Evolutionary conservation across 106 monocot genomes (phyloP), one percentile per base, ranked within the genome.

Genomic region (Dendrobium nobile): DNA sequence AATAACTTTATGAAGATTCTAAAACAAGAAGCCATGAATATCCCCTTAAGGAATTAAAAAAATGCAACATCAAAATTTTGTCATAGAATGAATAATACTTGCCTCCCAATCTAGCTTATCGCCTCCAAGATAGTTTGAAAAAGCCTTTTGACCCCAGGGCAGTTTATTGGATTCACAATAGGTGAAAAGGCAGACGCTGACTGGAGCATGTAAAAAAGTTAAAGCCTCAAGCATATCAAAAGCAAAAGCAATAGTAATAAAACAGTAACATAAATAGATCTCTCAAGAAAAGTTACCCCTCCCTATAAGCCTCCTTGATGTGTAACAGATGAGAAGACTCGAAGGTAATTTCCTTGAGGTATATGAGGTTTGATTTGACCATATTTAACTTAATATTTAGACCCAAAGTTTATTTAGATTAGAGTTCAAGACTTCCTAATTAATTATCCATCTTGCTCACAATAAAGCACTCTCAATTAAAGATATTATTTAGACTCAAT

Each of bases 71-170:
- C 3, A 70, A 33, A 61, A n/a, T 61, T 22, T 58, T 13, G 51
- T 19, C 20, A 80, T 72, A 77, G 27, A 8, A 78, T 72, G 18
- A 17, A 68, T 40, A 7, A 79, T 58, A 28, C 45, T 86, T 85
- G 90, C 97, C 94, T 96, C 91, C 97, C 97, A 98, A 45, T 89
- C 89, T 76, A 87, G 82, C 47, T 98, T 88, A 67, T 84, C 81
- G 43, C 59, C 54, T 27, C 94, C 97, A 78, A 98, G 82, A 83
- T 98, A 98, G 88, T 95, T 98, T 84, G 92, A 89, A 76, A 98
- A 98, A 17, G 94, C 97, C 86, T 98, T 98, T 84, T 91, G 89
- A 54, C 97, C 97, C 97, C 97, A 98, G 92, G 88, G 48, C 97
- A 98, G 73, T 95, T 95, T 61, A 80, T 86, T 22, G 97, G 97